Base-by-base conservation (phyloP, 345 rosid genomes). In the Gynandropsis gynandra region DNA sequence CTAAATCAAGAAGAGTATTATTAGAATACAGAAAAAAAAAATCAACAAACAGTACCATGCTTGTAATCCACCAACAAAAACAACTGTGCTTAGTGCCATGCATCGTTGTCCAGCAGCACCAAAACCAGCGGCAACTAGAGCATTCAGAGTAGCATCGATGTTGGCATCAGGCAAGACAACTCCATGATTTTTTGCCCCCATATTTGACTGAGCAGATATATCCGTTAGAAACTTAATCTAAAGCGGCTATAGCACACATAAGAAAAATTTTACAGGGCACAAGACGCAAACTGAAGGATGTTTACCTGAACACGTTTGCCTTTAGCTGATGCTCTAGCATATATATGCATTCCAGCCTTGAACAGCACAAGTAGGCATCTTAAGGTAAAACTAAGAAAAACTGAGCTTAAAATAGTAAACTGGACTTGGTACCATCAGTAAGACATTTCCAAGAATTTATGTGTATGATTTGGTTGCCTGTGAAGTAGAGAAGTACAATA, bases 21-120 rank as follows among this genome's bases (percentile, higher is more conserved):
- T 36, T 5, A 19, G 38, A 45, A 31, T 45, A 43, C 18, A 1
- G 42, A 8, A 15, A 44, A 27, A 45, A 12, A 15, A 44, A 45
- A n/a, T n/a, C n/a, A 39, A 48, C 8, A 4, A 51, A 35, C 42
- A 60, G 52, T 86, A 90, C 96, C 95, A 87, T 64, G 89, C 54
- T 46, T 79, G 72, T 34, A 96, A 63, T 50, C 60, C 73, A 47
- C 96, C 96, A 29, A 90, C 96, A 54, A 90, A 90, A 42, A 87
- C 93, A 43, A 87, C 79, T 1, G 86, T 82, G 74, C 98, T 90
- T 17, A 90, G 83, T 19, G 96, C 96, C 98, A 90, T 90, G 74
- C 98, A 90, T 67, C 98, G 81, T 57, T 87, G 98, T 59, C 98
- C 98, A 41, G 96, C 96, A 47, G 98, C 98, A 67, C 96, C 98